Evolutionary conservation across 805 yeast species (phyloP), one percentile per base, ranked within the genome.

Genomic region (Metschnikowia lunata): DNA sequence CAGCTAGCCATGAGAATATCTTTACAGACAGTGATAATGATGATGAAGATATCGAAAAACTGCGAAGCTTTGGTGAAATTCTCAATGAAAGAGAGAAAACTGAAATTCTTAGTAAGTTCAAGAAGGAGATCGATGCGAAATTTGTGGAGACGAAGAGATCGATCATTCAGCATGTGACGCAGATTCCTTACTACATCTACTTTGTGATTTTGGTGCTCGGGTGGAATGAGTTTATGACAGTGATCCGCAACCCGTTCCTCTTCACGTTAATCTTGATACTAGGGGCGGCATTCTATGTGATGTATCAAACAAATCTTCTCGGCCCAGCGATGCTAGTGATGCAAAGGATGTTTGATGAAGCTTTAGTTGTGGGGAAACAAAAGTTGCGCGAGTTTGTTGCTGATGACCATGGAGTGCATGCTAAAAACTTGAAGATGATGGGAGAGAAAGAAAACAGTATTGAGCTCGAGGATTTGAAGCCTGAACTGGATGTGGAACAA

Each of bases 151-250:
- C 97, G 14, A 90, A 87, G 63, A 79, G 97, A 52, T 85, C 96
- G 3, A 81, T 87, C 42, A 76, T 89, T 37, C 84, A 82, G 49
- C 82, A 84, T 38, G 77, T 81, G 10, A 80, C 96, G 0, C 82
- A 83, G 46, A 84, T 93, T 45, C 99, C 99, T 4, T 71, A 81
- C 51, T 93, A 84, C 71, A 79, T 93, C 45, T 89, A 88, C 66
- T 66, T 80, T 9, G 58, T 91, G 11, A 67, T 93, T 23, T 62
- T 85, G 2, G 80, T 86, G 3, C 70, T 93, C 18, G 99, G 99
- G 8, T 93, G 97, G 97, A 90, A 90, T 63, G 97, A 93, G 71
- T 83, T 93, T 53, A 78, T 89, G 85, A 84, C 93, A 8, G 79
- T 93, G 13, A 59, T 93, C 36, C 77, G 95, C 50, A 90, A 87